Evolutionary conservation across 2,329 filamentous ascomycete genomes (phyloP).

Genomic region (Aspergillus sp.): DNA sequence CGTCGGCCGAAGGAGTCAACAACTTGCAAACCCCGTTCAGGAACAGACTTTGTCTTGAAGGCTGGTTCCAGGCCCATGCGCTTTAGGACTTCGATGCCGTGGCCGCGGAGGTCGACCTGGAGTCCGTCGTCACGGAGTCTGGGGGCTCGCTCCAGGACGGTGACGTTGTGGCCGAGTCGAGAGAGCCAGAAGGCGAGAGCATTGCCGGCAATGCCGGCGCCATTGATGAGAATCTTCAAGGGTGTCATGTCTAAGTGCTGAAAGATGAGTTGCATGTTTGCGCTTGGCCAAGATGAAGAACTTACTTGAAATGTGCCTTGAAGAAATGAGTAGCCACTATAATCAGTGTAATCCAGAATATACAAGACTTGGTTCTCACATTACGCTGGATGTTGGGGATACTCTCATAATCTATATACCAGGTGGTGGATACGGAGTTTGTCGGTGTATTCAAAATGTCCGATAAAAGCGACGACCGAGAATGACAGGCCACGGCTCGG

Average conservation of each 20-base stretch:
- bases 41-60: slow-evolving; percentile 37
- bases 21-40: slow-evolving; percentile 49
- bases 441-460: too few relatives aligned
- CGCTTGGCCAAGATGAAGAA: too few relatives aligned
- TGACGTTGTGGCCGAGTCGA: slow-evolving; percentile 37
- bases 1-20: slow-evolving; percentile 41
- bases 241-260: not conserved
- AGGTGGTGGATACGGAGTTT: too few relatives aligned
- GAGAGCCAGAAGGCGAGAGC: slow-evolving; percentile 53
- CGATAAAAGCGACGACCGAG: too few relatives aligned
- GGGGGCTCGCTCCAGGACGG: slow-evolving; percentile 42
- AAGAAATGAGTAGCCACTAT: too few relatives aligned
- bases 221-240: slow-evolving; percentile 51
- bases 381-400: too few relatives aligned
- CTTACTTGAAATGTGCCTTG: too few relatives aligned
- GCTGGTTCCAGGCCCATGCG: slow-evolving; percentile 52
- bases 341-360: too few relatives aligned
- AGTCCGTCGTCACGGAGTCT: slow-evolving; percentile 48
- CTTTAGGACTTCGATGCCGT: slow-evolving; percentile 51
- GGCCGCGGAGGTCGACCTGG: slow-evolving; percentile 54
- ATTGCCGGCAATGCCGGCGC: slow-evolving; percentile 39
- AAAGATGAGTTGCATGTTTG: too few relatives aligned
- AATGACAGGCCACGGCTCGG: too few relatives aligned
- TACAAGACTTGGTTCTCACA: too few relatives aligned
- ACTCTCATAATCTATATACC: too few relatives aligned